These are phyloP conservation scores for Pyrenochaeta sp. DNA, from an alignment of 2,329 filamentous ascomycete species.

Conservation along the genomic window DNA sequence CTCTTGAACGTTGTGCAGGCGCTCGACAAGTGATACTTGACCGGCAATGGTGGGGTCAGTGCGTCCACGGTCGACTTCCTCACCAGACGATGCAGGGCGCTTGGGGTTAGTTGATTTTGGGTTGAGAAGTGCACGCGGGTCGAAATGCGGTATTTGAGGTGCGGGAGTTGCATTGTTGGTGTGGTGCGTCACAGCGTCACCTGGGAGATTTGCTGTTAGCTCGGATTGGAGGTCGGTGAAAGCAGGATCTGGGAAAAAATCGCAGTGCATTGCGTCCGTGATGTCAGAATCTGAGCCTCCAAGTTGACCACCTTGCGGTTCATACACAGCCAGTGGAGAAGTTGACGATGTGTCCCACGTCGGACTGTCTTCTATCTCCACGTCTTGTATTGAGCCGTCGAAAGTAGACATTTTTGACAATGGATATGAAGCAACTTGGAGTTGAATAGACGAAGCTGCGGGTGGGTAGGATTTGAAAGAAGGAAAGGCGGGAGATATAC, in stretches of 20 bases:
- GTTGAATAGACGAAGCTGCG: not conserved
- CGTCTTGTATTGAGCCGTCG: not conserved
- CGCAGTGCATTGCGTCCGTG: not conserved
- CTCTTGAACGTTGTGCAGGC: constrained; percentile 76
- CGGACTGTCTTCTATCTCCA: constrained; percentile 4
- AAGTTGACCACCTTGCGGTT: not conserved
- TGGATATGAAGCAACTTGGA: not conserved
- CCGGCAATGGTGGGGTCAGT: constrained; percentile 46
- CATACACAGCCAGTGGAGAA: constrained; percentile 3
- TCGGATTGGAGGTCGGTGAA: constrained; percentile 13
- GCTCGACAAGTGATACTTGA: constrained; percentile 73
- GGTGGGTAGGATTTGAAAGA: not conserved
- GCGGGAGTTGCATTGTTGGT: constrained; percentile 20
- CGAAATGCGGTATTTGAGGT: constrained; percentile 23
- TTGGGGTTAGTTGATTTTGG: constrained; percentile 41
- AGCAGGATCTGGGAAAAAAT: not conserved
- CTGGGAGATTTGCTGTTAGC: constrained; percentile 31
- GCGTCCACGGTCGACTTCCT: constrained; percentile 32
- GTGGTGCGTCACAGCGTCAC: constrained; percentile 23
- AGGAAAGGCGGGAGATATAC: constrained; percentile 23
- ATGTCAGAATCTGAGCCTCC: not conserved
- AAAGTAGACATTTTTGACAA: not conserved
- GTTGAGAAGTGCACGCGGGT: constrained; percentile 46
- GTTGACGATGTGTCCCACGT: not conserved
- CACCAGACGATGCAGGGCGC: constrained; percentile 38